These are phyloP conservation scores for Blastobotrys buckinghamii DNA, from an alignment of 1,139 yeast genomes.

Conservation along the genomic window DNA sequence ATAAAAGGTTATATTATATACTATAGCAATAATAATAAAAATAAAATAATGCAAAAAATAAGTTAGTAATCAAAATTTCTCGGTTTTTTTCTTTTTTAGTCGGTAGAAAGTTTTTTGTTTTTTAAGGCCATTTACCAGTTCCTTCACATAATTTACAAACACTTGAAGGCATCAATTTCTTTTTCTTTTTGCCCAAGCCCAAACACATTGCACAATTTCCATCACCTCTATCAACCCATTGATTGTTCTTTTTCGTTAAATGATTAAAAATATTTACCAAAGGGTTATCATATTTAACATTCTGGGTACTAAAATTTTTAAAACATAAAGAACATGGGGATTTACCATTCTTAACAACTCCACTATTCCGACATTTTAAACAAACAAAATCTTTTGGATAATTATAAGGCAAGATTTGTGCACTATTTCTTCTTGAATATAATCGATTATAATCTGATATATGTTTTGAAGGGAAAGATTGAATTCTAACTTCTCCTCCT, in stretches of 20 bases:
- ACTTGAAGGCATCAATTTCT: background rate
- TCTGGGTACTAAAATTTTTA: constrained; percentile 7
- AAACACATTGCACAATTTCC: constrained; percentile 6
- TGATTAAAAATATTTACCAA: background rate
- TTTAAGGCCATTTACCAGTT: constrained; percentile 5
- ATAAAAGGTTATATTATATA: no score
- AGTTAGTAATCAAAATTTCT: background rate
- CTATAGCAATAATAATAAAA: no score
- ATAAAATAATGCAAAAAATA: no score
- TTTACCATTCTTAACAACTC: background rate
- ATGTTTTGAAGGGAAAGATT: constrained; percentile 4
- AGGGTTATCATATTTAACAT: constrained; percentile 4
- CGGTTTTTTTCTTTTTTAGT: no score
- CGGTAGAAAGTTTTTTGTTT: background rate
- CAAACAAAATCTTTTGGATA: constrained; percentile 8
- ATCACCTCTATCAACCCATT: constrained; percentile 8
- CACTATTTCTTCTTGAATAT: background rate
- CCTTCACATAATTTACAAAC: constrained; percentile 9
- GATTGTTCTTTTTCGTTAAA: background rate
- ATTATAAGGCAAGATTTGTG: background rate
- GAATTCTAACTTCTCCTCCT: constrained; percentile 7
- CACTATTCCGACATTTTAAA: constrained; percentile 9
- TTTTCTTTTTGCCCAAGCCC: constrained; percentile 4
- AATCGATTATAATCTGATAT: background rate
- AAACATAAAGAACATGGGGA: constrained; percentile 6